Percentiles rank a stretch among this genome's conserved stretches.
phyloP scores from a whole-genome alignment of 2,329 filamentous ascomycete genomes.

The Daldinia sp. region DNA sequence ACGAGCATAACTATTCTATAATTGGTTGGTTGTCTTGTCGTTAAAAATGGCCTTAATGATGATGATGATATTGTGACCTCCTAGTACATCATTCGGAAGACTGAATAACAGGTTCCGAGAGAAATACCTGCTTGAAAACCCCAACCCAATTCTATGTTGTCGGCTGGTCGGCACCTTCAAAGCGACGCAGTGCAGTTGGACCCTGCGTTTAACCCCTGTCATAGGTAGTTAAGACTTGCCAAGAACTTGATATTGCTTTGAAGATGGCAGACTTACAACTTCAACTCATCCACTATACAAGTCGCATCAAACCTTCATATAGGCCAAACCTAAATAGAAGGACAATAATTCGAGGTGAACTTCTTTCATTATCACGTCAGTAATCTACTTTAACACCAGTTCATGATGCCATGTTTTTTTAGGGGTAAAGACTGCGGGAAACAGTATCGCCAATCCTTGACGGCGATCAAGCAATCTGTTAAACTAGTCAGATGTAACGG shows the following conservation, averaged over 20 bases:
- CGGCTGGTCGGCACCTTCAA: slow-evolving; percentile 15
- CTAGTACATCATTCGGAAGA: slow-evolving; percentile 2
- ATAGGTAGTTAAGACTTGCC: slow-evolving; percentile 35
- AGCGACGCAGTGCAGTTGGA: not conserved
- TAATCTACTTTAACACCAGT: not conserved
- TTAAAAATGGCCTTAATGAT: not conserved
- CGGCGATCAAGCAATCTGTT: slow-evolving; percentile 46
- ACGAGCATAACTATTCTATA: not conserved
- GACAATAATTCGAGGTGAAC: not conserved
- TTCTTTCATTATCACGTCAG: not conserved
- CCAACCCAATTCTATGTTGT: slow-evolving; percentile 37
- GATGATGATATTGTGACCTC: slow-evolving; percentile 14
- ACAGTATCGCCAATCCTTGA: slow-evolving; percentile 35
- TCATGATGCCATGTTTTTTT: not conserved
- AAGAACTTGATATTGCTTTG: slow-evolving; percentile 39
- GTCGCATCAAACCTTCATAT: not conserved
- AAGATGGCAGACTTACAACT: slow-evolving; percentile 16
- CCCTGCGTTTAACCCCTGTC: slow-evolving; percentile 33
- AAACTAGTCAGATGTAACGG: slow-evolving; percentile 38
- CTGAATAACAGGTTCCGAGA: slow-evolving; percentile 13
- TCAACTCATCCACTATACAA: slow-evolving; percentile 20
- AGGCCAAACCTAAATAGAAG: not conserved
- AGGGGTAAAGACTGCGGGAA: slow-evolving; percentile 21
- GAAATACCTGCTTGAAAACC: slow-evolving; percentile 13
- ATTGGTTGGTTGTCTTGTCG: not conserved